Percentiles rank a stretch among this genome's conserved stretches.
Evolutionary conservation across 2,329 filamentous ascomycete genomes (phyloP).

Genomic region (Penicillium rolfsii): DNA sequence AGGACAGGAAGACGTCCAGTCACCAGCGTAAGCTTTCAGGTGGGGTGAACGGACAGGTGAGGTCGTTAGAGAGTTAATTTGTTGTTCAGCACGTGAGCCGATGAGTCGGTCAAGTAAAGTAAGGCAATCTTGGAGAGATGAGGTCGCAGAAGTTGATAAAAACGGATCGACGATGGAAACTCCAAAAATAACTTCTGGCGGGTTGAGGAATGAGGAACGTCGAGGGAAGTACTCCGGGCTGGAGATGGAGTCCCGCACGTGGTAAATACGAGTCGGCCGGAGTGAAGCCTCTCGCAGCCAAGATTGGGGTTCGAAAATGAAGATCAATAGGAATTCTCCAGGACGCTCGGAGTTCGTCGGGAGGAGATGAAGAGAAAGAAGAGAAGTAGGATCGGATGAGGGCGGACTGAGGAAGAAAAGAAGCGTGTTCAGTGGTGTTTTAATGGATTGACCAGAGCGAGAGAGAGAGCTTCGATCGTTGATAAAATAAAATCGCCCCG

Average conservation of each 20-base stretch:
- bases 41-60: constrained; percentile 6
- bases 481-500: constrained; percentile 3
- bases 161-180: constrained; percentile 7
- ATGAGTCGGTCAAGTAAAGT: background rate
- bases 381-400: background rate
- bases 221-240: constrained; percentile 1
- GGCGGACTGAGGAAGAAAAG: background rate
- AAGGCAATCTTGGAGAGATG: background rate
- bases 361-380: constrained; percentile 7
- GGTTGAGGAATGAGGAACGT: constrained; percentile 10
- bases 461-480: constrained; percentile 7
- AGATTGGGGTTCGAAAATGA: constrained; percentile 1
- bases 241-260: constrained; percentile 20
- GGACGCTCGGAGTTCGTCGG: background rate
- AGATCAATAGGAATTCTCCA: background rate
- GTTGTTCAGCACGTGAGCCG: background rate
- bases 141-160: constrained; percentile 9
- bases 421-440: background rate
- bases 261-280: constrained; percentile 24
- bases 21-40: background rate
- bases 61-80: background rate
- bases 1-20: background rate
- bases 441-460: background rate
- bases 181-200: constrained; percentile 18
- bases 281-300: constrained; percentile 4